Conservation (phyloP, 2,329 filamentous ascomycete genomes). For the Fonsecaea erecta region DNA sequence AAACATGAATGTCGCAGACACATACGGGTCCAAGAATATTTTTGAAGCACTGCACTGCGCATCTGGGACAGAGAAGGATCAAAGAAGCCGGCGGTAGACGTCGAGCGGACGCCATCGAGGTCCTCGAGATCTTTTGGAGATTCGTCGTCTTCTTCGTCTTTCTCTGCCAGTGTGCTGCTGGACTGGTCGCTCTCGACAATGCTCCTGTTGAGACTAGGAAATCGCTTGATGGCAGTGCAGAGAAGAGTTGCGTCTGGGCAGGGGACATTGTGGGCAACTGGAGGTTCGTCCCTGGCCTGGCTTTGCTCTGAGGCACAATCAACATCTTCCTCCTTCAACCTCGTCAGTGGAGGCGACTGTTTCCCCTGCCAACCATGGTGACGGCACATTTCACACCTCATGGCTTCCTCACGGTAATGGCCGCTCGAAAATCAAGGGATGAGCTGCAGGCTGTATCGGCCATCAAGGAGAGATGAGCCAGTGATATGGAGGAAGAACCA, state of each 20-base stretch:
- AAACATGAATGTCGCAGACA: background rate
- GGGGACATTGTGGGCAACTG: background rate
- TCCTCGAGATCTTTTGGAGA: constrained; percentile 14
- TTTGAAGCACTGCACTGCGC: background rate
- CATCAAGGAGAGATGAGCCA: background rate
- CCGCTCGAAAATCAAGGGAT: background rate
- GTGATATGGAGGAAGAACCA: constrained; percentile 1
- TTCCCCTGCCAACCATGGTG: background rate
- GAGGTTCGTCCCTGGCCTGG: background rate
- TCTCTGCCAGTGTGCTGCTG: constrained; percentile 1
- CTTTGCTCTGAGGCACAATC: background rate
- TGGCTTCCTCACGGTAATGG: background rate
- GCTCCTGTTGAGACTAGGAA: constrained; percentile 6
- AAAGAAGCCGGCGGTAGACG: constrained; percentile 39
- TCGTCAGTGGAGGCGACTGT: too few species aligned
- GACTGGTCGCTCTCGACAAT: background rate
- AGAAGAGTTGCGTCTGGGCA: background rate
- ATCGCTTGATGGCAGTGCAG: background rate
- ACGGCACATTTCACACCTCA: background rate
- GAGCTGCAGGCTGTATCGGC: background rate
- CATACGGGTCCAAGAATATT: constrained; percentile 17
- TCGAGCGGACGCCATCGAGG: constrained; percentile 10
- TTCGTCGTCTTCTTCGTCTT: background rate
- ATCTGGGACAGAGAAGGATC: constrained; percentile 35
- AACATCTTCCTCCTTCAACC: background rate